Evolutionary conservation across 257 asterid species (phyloP).

Genomic region (Solanum raphanifolium): DNA sequence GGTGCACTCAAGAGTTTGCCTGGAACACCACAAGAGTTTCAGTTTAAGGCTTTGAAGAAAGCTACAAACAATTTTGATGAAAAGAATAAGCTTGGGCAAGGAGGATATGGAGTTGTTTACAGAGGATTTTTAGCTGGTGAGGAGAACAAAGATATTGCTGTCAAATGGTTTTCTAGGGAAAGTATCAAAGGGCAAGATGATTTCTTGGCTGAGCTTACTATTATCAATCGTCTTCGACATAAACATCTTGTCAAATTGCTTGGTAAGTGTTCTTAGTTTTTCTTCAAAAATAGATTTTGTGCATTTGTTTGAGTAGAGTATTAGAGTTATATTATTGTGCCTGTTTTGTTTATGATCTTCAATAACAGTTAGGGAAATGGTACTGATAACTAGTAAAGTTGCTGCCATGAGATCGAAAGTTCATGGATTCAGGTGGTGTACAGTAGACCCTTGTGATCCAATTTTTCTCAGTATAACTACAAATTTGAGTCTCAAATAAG

Average conservation of each 20-base stretch:
- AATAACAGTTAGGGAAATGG: not conserved
- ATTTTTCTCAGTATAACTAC: not conserved
- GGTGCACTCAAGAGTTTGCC: constrained; percentile 70
- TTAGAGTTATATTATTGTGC: not conserved
- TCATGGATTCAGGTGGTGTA: too few species aligned
- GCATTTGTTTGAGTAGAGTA: not conserved
- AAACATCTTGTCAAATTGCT: constrained; percentile 77
- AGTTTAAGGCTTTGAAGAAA: constrained; percentile 55
- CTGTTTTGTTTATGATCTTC: not conserved
- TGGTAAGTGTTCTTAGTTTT: constrained; percentile 24
- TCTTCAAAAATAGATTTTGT: not conserved
- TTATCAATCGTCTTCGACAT: constrained; percentile 83
- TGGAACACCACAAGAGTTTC: constrained; percentile 69
- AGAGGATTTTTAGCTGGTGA: constrained; percentile 50
- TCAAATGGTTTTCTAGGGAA: constrained; percentile 72
- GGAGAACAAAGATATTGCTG: constrained; percentile 53
- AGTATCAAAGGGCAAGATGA: constrained; percentile 72
- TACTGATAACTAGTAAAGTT: not conserved
- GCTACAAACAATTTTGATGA: constrained; percentile 67
- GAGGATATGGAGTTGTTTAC: constrained; percentile 83
- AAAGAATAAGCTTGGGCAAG: constrained; percentile 70
- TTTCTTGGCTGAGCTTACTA: constrained; percentile 85
- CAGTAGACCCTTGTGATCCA: not conserved
- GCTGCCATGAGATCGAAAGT: not conserved
- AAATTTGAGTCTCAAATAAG: not conserved